Percentiles rank a stretch among this genome's conserved stretches.
phyloP scores from a whole-genome alignment of 1,284 basidiomycete species.

The Sporisorium exsertum region DNA sequence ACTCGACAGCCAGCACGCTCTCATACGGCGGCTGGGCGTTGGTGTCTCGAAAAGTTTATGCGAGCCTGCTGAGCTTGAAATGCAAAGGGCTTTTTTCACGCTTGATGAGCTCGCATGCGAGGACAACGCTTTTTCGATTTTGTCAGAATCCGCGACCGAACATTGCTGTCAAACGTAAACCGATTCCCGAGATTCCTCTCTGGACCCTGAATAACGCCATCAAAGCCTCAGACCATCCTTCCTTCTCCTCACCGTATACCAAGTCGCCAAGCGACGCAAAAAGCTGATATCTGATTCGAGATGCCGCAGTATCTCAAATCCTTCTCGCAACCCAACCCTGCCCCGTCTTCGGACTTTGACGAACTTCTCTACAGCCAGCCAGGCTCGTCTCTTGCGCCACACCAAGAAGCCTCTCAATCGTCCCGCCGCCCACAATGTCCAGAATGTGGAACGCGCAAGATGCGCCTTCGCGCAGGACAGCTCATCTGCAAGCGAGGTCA shows the following conservation, averaged over 20 bases:
- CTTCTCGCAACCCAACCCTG: slow-evolving; percentile 34
- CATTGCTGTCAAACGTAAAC: too few species aligned
- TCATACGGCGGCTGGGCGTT: slow-evolving; percentile 6
- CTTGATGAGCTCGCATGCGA: too few species aligned
- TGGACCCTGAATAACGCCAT: slow-evolving; percentile 11
- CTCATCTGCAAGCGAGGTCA: slow-evolving; percentile 56
- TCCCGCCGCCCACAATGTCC: slow-evolving; percentile 39
- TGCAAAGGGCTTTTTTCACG: not conserved
- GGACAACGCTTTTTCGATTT: not conserved
- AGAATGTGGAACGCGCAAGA: slow-evolving; percentile 49
- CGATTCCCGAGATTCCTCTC: slow-evolving; percentile 2
- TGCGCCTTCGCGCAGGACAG: slow-evolving; percentile 45
- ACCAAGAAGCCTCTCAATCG: slow-evolving; percentile 20
- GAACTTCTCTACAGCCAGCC: slow-evolving; percentile 31
- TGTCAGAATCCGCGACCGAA: too few species aligned
- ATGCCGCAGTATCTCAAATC: slow-evolving; percentile 9
- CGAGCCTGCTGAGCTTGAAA: slow-evolving; percentile 30
- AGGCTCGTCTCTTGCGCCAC: slow-evolving; percentile 8
- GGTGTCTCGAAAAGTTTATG: slow-evolving; percentile 1
- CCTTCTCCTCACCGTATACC: not conserved
- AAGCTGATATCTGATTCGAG: too few species aligned
- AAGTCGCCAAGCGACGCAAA: not conserved
- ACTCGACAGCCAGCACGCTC: not conserved
- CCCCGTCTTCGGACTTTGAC: slow-evolving; percentile 41
- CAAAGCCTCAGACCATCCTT: not conserved